Evolutionary conservation across 805 yeast genomes (phyloP).

Genomic region (Kodamaea nitidulidarum): DNA sequence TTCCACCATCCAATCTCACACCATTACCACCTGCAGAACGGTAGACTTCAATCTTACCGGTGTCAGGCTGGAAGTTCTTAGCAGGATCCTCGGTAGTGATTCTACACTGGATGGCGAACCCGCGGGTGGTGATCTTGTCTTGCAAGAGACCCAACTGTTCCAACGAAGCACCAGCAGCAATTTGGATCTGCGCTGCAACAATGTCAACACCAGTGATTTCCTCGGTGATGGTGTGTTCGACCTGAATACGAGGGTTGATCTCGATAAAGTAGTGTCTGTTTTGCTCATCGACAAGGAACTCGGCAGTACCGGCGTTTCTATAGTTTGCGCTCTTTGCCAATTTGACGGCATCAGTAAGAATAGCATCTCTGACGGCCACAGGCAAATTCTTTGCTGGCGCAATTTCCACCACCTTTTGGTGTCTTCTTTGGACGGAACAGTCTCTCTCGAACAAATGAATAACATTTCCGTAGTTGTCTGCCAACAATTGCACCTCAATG

Average conservation of each 20-base stretch:
- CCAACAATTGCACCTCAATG: slow-evolving; percentile 93
- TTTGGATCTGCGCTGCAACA: slow-evolving; percentile 97
- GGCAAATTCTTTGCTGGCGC: slow-evolving; percentile 96
- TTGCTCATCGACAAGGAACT: slow-evolving; percentile 87
- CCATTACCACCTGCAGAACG: slow-evolving; percentile 99
- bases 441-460: slow-evolving; percentile 96
- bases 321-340: slow-evolving; percentile 86
- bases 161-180: slow-evolving; percentile 96
- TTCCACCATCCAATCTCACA: slow-evolving; percentile 97
- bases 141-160: slow-evolving; percentile 89
- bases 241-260: slow-evolving; percentile 97
- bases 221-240: slow-evolving; percentile 97
- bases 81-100: slow-evolving; percentile 98
- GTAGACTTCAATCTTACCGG: slow-evolving; percentile 96
- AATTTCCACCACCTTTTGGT: slow-evolving; percentile 96
- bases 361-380: slow-evolving; percentile 78
- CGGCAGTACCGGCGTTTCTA: slow-evolving; percentile 98
- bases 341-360: slow-evolving; percentile 89
- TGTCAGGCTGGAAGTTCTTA: slow-evolving; percentile 96
- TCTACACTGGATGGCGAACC: slow-evolving; percentile 98
- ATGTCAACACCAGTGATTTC: slow-evolving; percentile 97
- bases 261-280: slow-evolving; percentile 97
- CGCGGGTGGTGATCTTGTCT: slow-evolving; percentile 92
- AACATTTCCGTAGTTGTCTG: slow-evolving; percentile 91
- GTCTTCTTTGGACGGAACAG: slow-evolving; percentile 99